Conservation (phyloP, 345 rosid genomes). For the Arabis hirsuta region DNA sequence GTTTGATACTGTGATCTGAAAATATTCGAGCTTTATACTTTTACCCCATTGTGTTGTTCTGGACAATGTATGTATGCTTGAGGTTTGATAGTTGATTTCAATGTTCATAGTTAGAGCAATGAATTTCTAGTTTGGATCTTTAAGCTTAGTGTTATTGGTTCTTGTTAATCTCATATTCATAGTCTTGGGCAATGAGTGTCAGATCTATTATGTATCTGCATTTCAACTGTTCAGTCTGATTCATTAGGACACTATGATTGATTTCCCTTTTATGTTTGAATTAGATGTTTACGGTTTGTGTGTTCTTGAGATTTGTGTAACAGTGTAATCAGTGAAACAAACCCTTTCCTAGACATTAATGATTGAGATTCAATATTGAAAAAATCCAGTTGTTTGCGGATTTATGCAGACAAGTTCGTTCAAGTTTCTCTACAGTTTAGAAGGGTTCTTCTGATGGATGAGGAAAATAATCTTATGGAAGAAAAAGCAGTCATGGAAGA, state of each 20-base stretch:
- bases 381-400: constrained; percentile 12
- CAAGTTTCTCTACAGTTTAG: constrained; percentile 35
- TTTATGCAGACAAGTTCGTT: constrained; percentile 27
- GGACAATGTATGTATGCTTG: constrained; percentile 36
- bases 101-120: constrained; percentile 20
- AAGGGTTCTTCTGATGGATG: constrained; percentile 41
- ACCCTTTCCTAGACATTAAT: not conserved
- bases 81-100: not conserved
- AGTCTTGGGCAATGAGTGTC: constrained; percentile 23
- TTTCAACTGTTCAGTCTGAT: constrained; percentile 12
- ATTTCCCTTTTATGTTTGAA: constrained; percentile 15
- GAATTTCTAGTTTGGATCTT: constrained; percentile 14
- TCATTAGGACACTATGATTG: too few species aligned
- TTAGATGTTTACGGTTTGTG: constrained; percentile 23
- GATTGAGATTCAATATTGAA: constrained; percentile 14
- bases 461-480: constrained; percentile 43
- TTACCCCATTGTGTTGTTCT: constrained; percentile 26
- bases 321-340: constrained; percentile 16
- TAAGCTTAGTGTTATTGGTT: not conserved
- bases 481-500: constrained; percentile 43
- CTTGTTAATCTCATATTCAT: not conserved
- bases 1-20: constrained; percentile 35
- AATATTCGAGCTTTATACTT: constrained; percentile 14
- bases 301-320: constrained; percentile 25
- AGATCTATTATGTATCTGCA: constrained; percentile 31